Conservation (phyloP, 345 rosid species). For the Populus davidiana region DNA sequence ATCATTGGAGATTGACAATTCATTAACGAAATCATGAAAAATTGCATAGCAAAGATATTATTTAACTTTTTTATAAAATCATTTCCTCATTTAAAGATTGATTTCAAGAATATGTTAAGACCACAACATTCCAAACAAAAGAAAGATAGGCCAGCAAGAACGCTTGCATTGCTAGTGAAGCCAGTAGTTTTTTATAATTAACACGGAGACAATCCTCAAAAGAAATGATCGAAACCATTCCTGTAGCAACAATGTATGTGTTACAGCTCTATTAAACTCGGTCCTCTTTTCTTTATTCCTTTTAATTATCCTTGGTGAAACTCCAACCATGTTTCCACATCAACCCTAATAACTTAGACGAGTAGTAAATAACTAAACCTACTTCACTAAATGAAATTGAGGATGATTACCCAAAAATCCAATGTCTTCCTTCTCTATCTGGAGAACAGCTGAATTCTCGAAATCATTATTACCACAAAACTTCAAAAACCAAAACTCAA, state of each 20-base stretch:
- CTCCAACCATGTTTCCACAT: background rate
- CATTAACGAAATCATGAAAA: background rate
- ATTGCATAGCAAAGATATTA: background rate
- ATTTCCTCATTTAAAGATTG: background rate
- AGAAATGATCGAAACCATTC: background rate
- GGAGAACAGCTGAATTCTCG: background rate
- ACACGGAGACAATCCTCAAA: background rate
- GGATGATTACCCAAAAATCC: background rate
- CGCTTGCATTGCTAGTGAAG: background rate
- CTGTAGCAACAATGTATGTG: background rate
- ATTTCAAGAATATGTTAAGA: background rate
- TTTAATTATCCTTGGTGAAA: background rate
- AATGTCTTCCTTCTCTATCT: background rate
- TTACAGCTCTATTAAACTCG: background rate
- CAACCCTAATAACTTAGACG: background rate
- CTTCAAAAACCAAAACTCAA: slow-evolving; percentile 21
- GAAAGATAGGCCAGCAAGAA: background rate
- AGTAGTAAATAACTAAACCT: background rate
- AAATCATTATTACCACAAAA: slow-evolving; percentile 17
- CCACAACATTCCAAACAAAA: background rate
- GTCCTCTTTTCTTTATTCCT: slow-evolving; percentile 9
- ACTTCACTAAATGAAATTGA: background rate
- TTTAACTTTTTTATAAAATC: background rate
- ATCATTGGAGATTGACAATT: background rate
- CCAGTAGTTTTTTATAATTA: background rate